Evolutionary conservation across 2,329 filamentous ascomycete genomes (phyloP), one percentile per base, ranked within the genome.

Genomic region (Triangularia setosa): DNA sequence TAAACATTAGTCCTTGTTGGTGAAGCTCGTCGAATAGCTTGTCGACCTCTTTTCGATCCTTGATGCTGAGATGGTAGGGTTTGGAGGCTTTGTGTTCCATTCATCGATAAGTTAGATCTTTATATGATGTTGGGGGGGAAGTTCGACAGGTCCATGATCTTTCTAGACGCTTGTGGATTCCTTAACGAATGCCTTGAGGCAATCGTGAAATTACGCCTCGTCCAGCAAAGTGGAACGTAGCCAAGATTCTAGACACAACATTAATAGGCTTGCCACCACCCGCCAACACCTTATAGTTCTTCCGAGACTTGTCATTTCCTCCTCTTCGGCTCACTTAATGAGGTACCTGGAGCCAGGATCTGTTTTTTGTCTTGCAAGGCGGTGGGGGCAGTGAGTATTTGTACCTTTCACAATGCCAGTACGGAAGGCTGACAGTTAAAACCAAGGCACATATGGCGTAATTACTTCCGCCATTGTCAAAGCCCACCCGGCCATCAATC

Each of bases 401-500:
- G 21, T n/a, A 6, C 3, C 16, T n/a, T 3, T 5, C 5, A 21
- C 3, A 12, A 1, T 21, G 3, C 7, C 2, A 14, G 33, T 48
- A 6, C 12, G 2, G 5, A 3, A 14, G 7, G 7, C 27, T 6
- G 28, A 44, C 4, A 56, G 25, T 8, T 21, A 21, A 14, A 44
- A 40, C 14, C 2, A 55, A 35, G 68, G 69, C 25, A 70, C 68
- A 0, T 71, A 69, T 33, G 70, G 68, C 3, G 64, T 70, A 11
- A 64, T 70, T 28, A 70, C 68, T 1, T 70, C 69, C 1, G 69
- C 65, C 7, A 63, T 69, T 5, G 64, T 69, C 58, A 70, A 70
- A 53, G 69, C 69, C 9, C 66, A 70, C 33, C 65, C 67, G 7
- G 60, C 67, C 4, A 66, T 67, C 61, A 67, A 64, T n/a, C 59